Evolutionary conservation across 768 basidiomycete genomes (phyloP).

Genomic region (Imleria badia): DNA sequence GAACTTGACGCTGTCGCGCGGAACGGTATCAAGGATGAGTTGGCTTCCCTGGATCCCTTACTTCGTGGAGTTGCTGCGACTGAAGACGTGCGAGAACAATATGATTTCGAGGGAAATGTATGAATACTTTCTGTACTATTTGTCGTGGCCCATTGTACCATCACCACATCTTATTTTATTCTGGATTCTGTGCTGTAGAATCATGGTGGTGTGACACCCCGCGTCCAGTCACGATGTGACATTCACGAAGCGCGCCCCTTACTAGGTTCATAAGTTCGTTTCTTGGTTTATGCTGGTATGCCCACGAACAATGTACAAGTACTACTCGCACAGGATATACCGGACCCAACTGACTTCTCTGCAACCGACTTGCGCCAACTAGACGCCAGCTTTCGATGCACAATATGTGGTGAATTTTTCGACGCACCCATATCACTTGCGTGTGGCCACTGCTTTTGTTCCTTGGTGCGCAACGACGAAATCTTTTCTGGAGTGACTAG

Average conservation of each 20-base stretch:
- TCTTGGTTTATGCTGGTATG: constrained; percentile 13
- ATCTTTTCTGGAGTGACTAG: neutral
- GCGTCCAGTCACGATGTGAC: constrained; percentile 27
- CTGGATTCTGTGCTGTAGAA: neutral
- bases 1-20: constrained; percentile 84
- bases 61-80: constrained; percentile 54
- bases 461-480: constrained; percentile 47
- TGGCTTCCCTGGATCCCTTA: constrained; percentile 78
- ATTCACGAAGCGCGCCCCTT: constrained; percentile 12
- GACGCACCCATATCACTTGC: constrained; percentile 68
- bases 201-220: constrained; percentile 17
- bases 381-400: constrained; percentile 67
- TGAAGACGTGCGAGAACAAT: constrained; percentile 40
- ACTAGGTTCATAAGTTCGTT: no score
- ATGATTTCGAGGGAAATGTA: constrained; percentile 43
- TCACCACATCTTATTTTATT: constrained; percentile 10
- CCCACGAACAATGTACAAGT: constrained; percentile 28
- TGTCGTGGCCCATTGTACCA: constrained; percentile 25
- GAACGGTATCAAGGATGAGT: constrained; percentile 77
- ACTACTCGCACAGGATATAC: constrained; percentile 38
- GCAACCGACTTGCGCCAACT: constrained; percentile 56
- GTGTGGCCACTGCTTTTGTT: constrained; percentile 86
- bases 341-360: constrained; percentile 74
- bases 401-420: constrained; percentile 74
- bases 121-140: constrained; percentile 17